Conservation (phyloP, 176 grass and related monocot genomes). For the Oryza glumipatula region DNA sequence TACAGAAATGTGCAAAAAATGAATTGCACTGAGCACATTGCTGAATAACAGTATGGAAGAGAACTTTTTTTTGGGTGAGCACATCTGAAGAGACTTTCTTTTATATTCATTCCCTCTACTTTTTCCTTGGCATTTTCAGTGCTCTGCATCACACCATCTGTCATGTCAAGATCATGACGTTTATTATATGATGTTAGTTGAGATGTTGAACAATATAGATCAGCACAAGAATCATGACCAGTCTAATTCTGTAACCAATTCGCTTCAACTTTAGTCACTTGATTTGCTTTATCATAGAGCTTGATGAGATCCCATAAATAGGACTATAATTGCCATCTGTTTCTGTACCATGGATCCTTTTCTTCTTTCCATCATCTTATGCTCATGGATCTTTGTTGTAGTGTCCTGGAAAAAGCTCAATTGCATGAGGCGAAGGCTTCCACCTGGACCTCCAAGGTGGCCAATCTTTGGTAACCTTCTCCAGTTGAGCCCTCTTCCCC, state of each 20-base stretch:
- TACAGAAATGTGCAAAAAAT: neutral
- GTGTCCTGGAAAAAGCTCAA: conserved; percentile 49
- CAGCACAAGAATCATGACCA: conserved; percentile 78
- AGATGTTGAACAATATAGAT: conserved; percentile 56
- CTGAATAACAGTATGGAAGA: conserved; percentile 20
- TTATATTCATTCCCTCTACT: conserved; percentile 23
- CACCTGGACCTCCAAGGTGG: conserved; percentile 79
- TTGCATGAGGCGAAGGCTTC: conserved; percentile 53
- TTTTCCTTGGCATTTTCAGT: conserved; percentile 6
- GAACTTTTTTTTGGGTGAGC: conserved; percentile 17
- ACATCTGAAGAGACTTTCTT: conserved; percentile 23
- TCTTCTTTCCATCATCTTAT: conserved; percentile 58
- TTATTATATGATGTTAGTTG: conserved; percentile 53
- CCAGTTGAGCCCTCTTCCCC: conserved; percentile 76
- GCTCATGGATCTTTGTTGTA: conserved; percentile 49
- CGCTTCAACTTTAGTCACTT: conserved; percentile 41
- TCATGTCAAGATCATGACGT: conserved; percentile 78
- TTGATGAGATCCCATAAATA: conserved; percentile 52
- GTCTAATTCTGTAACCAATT: conserved; percentile 57
- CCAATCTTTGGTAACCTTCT: conserved; percentile 84
- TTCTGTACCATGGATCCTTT: conserved; percentile 49
- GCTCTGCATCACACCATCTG: conserved; percentile 11
- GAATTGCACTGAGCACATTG: conserved; percentile 2
- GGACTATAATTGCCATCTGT: conserved; percentile 38
- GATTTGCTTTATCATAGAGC: conserved; percentile 35